Evolutionary conservation across 2,329 filamentous ascomycete species (phyloP).

Genomic region (Hypoxylon sp.): DNA sequence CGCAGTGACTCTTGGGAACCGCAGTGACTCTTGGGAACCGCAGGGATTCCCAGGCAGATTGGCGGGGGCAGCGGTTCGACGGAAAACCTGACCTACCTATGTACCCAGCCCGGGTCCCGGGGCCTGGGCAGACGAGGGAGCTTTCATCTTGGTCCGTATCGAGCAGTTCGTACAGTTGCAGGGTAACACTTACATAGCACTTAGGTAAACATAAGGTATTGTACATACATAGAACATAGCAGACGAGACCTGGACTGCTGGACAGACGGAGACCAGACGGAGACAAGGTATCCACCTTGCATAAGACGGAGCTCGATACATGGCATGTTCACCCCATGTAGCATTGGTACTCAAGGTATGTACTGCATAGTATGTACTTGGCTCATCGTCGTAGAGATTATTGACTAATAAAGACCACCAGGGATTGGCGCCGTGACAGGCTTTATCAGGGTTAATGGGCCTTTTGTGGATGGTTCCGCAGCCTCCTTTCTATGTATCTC

Average conservation of each 20-base stretch:
- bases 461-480: conserved; percentile 36
- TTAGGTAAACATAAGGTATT: background rate
- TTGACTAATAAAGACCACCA: conserved; percentile 34
- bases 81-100: conserved; percentile 17
- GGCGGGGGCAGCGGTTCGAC: conserved; percentile 9
- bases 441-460: conserved; percentile 35
- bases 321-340: conserved; percentile 26
- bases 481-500: conserved; percentile 22
- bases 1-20: no score
- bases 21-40: conserved; percentile 26
- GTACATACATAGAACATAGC: no score
- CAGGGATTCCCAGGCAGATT: conserved; percentile 26
- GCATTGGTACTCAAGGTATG: no score
- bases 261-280: background rate
- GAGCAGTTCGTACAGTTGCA: conserved; percentile 11
- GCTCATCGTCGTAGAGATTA: conserved; percentile 12
- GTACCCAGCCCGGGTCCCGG: conserved; percentile 5
- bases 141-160: conserved; percentile 10
- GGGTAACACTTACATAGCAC: conserved; percentile 8
- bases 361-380: no score
- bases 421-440: conserved; percentile 32
- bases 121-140: conserved; percentile 19
- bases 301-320: conserved; percentile 32
- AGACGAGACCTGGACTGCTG: background rate
- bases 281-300: conserved; percentile 25